Percentiles rank a stretch among this genome's conserved stretches.
Evolutionary conservation across 2,329 filamentous ascomycete species (phyloP).

Genomic region (Trichoderma guizhouense): DNA sequence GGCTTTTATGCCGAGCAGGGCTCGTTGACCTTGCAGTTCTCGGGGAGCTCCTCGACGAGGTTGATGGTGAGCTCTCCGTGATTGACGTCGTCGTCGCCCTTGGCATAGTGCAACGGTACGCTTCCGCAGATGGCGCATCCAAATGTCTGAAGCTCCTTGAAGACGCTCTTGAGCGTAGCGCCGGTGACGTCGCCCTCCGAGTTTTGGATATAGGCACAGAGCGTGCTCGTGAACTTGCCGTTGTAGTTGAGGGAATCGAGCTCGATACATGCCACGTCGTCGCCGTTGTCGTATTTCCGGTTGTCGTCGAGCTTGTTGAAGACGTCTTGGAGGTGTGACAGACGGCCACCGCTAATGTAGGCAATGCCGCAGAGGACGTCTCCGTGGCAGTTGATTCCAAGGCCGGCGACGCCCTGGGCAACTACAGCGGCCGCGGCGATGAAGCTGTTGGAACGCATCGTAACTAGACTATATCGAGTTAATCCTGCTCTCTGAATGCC

Average conservation of each 20-base stretch:
- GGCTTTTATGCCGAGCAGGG: background rate
- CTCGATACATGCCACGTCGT: background rate
- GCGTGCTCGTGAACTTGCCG: background rate
- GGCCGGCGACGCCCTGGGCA: background rate
- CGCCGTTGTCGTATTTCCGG: background rate
- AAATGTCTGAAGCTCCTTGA: background rate
- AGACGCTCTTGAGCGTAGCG: background rate
- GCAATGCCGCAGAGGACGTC: background rate
- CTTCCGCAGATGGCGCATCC: conserved; percentile 10
- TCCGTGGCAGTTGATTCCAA: conserved; percentile 14
- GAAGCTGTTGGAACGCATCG: conserved; percentile 1
- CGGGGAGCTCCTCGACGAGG: conserved; percentile 8
- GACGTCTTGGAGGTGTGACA: background rate
- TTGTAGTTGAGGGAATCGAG: background rate
- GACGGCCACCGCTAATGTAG: background rate
- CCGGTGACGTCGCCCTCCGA: background rate
- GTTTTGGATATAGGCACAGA: conserved; percentile 12
- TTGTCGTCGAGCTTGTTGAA: conserved; percentile 6
- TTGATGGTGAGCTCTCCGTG: conserved; percentile 12
- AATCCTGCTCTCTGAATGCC: background rate
- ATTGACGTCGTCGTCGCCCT: conserved; percentile 10
- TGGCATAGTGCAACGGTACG: conserved; percentile 1
- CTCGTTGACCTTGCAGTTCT: background rate
- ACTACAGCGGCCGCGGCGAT: background rate
- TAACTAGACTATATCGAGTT: background rate